These are phyloP conservation scores for Albatrellus ellisii DNA, from an alignment of 768 basidiomycete species.

Conservation along the genomic window DNA sequence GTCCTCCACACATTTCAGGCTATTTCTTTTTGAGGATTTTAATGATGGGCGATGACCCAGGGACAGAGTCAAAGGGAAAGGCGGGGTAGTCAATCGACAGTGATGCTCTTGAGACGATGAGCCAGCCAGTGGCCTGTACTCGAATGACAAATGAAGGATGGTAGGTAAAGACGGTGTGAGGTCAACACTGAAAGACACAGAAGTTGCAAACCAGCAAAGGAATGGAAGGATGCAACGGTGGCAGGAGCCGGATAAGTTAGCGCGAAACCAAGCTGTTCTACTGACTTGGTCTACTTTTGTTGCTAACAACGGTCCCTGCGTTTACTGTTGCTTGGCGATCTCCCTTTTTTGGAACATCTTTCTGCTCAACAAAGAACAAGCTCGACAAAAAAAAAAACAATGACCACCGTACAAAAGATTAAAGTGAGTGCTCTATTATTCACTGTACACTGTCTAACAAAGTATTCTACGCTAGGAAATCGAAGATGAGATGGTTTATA, in stretches of 20 bases:
- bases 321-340: neutral
- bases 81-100: slow-evolving; percentile 11
- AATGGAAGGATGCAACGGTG: no score
- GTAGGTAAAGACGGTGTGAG: slow-evolving; percentile 13
- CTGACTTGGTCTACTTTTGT: no score
- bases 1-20: slow-evolving; percentile 49
- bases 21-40: slow-evolving; percentile 15
- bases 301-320: no score
- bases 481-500: slow-evolving; percentile 97
- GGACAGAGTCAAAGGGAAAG: neutral
- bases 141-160: slow-evolving; percentile 8
- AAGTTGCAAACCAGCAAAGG: no score
- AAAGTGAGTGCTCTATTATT: slow-evolving; percentile 34
- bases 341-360: slow-evolving; percentile 1
- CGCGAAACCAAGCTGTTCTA: no score
- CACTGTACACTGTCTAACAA: slow-evolving; percentile 12
- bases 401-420: slow-evolving; percentile 89
- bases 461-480: slow-evolving; percentile 48
- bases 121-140: slow-evolving; percentile 17
- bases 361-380: no score
- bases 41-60: slow-evolving; percentile 13
- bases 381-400: no score
- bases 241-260: no score
- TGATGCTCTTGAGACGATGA: slow-evolving; percentile 15
- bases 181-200: no score